Evolutionary conservation across 2,329 filamentous ascomycete genomes (phyloP), one percentile per base, ranked within the genome.

Genomic region (Coniochaeta pulveracea): DNA sequence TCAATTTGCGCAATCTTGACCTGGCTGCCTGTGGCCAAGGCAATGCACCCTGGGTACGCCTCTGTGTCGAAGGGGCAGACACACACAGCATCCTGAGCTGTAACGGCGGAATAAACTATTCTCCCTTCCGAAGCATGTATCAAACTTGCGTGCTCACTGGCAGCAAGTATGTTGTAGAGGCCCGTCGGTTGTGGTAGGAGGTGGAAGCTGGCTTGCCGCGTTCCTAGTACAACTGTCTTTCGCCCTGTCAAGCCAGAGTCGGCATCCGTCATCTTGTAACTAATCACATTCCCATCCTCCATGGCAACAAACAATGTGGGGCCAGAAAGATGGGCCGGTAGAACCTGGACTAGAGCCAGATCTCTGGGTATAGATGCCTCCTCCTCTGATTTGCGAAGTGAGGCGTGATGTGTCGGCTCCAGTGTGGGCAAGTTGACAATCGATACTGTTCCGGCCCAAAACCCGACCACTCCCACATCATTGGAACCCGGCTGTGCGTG

Each of bases 41-140:
- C 76, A 27, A 96, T 80, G 0, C 84, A 80, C 18, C 72, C 71
- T 0, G 86, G 85, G 48, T 84, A 98, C 2, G 81, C 82, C 44
- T 80, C 75, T 0, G 80, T 69, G 51, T 95, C 73, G 49, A 98
- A 93, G 0, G 81, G 71, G 39, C 84, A 91, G 5, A 96, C 78
- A 30, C 75, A 80, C 1, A 78, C 79, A 1, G 85, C 84, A 41
- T 86, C 80, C 40, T 94, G 84, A 3, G 88, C 85, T 10, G 89
- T 94, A 2, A 95, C 85, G 2, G 91, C 88, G 4, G 88, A 94
- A 58, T 93, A 98, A 1, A 94, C 76, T 25, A 95, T 80, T 15
- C 88, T 73, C 1, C 83, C 85, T 50, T 95, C 86, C 0, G 79
- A 77, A 7, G 82, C 83, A 50, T 98, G 95, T 31, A 98, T 94